Evolutionary conservation across 306 rosid genomes (phyloP).

Genomic region (Chamaecrista fasciculata): DNA sequence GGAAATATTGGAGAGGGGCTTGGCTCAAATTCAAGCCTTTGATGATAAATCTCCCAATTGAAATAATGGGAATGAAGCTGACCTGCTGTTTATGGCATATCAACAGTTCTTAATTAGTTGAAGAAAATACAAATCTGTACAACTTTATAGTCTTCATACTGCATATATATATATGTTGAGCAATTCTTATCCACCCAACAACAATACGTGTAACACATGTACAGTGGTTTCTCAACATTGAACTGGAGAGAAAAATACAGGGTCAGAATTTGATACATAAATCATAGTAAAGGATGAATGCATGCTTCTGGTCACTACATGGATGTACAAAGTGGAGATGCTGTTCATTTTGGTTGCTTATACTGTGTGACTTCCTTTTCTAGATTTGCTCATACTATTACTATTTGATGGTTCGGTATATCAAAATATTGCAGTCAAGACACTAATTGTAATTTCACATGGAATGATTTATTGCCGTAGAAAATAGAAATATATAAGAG

Average conservation of each 20-base stretch:
- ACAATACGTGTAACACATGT: conserved; percentile 28
- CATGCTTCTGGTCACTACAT: conserved; percentile 36
- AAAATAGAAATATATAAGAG: not conserved
- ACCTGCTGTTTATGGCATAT: conserved; percentile 8
- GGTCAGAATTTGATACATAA: not conserved
- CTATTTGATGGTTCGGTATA: conserved; percentile 20
- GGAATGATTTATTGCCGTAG: not conserved
- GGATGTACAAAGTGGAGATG: conserved; percentile 48
- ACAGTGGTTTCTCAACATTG: conserved; percentile 28
- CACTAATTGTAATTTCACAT: not conserved
- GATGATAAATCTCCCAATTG: not conserved
- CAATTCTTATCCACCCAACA: conserved; percentile 26
- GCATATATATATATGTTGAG: conserved; percentile 16
- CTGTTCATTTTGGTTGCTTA: conserved; percentile 66
- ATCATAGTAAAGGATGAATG: not conserved
- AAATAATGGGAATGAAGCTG: not conserved
- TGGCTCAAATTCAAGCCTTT: conserved; percentile 1
- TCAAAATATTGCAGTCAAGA: conserved; percentile 30
- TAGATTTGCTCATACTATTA: not conserved
- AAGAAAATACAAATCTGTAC: conserved; percentile 23
- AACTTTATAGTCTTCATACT: not conserved
- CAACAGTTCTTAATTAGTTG: conserved; percentile 29
- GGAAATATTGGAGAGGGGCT: not conserved
- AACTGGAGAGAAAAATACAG: not conserved
- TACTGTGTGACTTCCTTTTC: conserved; percentile 27